Evolutionary conservation across 208 protist genomes (phyloP).

Genomic region (Leishmania arabica): DNA sequence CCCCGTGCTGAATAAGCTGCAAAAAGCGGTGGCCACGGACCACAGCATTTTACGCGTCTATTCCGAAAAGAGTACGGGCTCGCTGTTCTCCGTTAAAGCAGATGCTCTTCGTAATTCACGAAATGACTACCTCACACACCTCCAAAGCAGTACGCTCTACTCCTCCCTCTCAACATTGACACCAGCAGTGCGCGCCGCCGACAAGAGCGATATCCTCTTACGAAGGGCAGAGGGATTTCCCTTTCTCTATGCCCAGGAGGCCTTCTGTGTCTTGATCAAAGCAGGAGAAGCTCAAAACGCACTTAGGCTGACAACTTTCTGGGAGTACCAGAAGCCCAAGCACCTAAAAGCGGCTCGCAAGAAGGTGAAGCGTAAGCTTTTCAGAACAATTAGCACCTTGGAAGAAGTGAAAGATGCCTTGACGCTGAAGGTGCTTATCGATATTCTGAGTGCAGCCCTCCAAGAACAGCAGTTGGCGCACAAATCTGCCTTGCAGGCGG

Average conservation of each 20-base stretch:
- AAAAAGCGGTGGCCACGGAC: neutral
- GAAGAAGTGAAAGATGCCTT: constrained; percentile 22
- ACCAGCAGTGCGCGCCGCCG: constrained; percentile 1
- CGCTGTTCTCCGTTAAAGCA: constrained; percentile 4
- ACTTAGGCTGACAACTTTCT: constrained; percentile 25
- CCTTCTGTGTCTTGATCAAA: constrained; percentile 27
- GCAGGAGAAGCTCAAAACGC: constrained; percentile 26
- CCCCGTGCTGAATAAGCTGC: neutral
- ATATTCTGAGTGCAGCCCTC: constrained; percentile 18
- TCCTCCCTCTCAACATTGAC: constrained; percentile 13
- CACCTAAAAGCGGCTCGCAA: neutral
- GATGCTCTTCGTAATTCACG: constrained; percentile 11
- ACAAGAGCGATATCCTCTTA: constrained; percentile 9
- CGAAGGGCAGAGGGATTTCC: constrained; percentile 12
- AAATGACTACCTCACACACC: constrained; percentile 5
- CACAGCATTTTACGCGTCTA: neutral
- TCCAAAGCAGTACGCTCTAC: constrained; percentile 15
- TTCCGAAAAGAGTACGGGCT: neutral
- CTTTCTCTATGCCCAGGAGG: constrained; percentile 25
- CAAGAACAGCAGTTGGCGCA: constrained; percentile 19
- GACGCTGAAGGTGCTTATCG: constrained; percentile 23
- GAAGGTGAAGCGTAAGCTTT: constrained; percentile 17
- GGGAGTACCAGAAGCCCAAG: constrained; percentile 3
- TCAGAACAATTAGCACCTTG: constrained; percentile 13
- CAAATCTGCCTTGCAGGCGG: constrained; percentile 1